These are phyloP conservation scores for Peronosclerospora sorghi DNA, from an alignment of 352 stramenopile species.

Conservation along the genomic window DNA sequence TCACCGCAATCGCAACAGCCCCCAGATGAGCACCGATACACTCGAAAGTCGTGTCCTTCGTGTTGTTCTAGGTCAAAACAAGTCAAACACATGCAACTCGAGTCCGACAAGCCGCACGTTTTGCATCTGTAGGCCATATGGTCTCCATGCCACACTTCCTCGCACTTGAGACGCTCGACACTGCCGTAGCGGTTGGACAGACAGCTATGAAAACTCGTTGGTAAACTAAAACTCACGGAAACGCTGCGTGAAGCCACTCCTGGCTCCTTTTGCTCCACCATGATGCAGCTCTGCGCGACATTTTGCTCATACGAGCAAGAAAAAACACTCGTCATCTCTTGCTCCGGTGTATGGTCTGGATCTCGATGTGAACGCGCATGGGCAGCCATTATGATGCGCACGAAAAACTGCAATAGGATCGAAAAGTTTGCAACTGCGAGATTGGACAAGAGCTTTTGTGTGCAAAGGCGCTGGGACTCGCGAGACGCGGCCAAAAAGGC, in stretches of 20 bases:
- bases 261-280: constrained; percentile 23
- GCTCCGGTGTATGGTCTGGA: not conserved
- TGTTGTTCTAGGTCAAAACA: constrained; percentile 76
- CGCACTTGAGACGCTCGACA: constrained; percentile 66
- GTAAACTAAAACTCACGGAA: constrained; percentile 22
- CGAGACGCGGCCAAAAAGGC: constrained; percentile 27
- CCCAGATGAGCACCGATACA: constrained; percentile 71
- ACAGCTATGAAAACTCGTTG: constrained; percentile 32
- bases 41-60: constrained; percentile 69
- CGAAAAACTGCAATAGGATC: constrained; percentile 49
- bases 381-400: constrained; percentile 45
- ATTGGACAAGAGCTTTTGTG: constrained; percentile 17
- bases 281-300: constrained; percentile 23
- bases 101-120: constrained; percentile 77
- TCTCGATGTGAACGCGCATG: constrained; percentile 17
- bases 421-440: constrained; percentile 22
- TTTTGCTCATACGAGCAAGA: constrained; percentile 24
- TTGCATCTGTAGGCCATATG: constrained; percentile 80
- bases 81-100: constrained; percentile 75
- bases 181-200: constrained; percentile 43
- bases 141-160: constrained; percentile 81
- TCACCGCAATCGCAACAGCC: constrained; percentile 80
- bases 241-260: not conserved
- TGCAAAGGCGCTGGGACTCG: constrained; percentile 31
- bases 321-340: not conserved